phyloP scores from a whole-genome alignment of 2,329 filamentous ascomycete species.

The Chrysoporthe puriensis region DNA sequence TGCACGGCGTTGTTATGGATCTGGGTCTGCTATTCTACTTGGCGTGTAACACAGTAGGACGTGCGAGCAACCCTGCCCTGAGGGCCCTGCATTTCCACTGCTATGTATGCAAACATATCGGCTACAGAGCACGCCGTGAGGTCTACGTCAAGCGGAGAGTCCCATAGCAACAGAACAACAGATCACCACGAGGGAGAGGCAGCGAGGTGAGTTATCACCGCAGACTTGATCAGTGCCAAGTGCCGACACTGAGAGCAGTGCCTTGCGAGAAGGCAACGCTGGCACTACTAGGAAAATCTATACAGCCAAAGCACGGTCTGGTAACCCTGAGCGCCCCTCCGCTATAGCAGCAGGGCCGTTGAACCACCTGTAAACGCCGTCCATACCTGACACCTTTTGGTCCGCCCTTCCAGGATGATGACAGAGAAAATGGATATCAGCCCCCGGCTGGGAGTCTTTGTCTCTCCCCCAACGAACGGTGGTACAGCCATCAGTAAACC shows the following conservation, averaged over 20 bases:
- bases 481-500: neutral
- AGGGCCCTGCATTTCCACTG: no score
- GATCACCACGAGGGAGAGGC: neutral
- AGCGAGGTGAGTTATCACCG: no score
- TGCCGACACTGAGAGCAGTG: neutral
- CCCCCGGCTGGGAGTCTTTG: neutral
- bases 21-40: no score
- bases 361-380: constrained; percentile 14
- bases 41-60: no score
- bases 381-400: neutral
- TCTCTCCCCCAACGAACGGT: neutral
- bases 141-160: neutral
- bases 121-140: no score
- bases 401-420: neutral
- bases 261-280: neutral
- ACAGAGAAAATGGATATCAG: constrained; percentile 2
- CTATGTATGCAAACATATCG: no score
- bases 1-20: no score
- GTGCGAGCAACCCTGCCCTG: no score
- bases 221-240: neutral
- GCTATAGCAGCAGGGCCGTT: neutral
- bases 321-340: constrained; percentile 7
- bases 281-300: neutral
- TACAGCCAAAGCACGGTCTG: constrained; percentile 6
- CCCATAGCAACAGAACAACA: neutral